Conservation (phyloP, 192 early-diverging fungal genomes). For the Backusella luteola region DNA sequence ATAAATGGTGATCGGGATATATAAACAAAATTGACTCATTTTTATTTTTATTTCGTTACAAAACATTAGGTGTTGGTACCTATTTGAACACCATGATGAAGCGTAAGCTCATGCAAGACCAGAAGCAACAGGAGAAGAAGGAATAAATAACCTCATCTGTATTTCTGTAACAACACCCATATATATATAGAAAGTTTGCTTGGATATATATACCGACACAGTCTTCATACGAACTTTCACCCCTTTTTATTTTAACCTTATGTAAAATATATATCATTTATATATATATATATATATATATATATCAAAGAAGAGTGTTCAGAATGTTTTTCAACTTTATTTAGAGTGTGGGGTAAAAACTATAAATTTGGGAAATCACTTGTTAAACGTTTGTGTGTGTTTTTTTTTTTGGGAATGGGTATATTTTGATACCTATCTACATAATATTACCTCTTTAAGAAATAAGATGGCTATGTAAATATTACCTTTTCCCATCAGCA, state of each 20-base stretch:
- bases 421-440: neutral
- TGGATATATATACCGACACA: neutral
- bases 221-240: neutral
- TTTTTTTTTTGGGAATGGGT: neutral
- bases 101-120: slow-evolving; percentile 31
- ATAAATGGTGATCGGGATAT: neutral
- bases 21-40: neutral
- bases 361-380: neutral
- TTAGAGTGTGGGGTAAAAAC: neutral
- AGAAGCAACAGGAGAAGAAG: neutral
- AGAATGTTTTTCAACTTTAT: slow-evolving; percentile 1
- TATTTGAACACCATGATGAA: slow-evolving; percentile 79
- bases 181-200: neutral
- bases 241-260: neutral
- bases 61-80: slow-evolving; percentile 55
- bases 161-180: neutral
- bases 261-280: neutral
- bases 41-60: neutral
- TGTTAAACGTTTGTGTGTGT: neutral
- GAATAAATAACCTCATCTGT: neutral
- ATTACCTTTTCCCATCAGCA: neutral
- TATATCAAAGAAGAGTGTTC: neutral
- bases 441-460: neutral
- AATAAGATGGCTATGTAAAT: neutral
- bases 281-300: neutral